These are phyloP conservation scores for Chaetomium cochliodes DNA, from an alignment of 495 filamentous ascomycete species.

Conservation along the genomic window DNA sequence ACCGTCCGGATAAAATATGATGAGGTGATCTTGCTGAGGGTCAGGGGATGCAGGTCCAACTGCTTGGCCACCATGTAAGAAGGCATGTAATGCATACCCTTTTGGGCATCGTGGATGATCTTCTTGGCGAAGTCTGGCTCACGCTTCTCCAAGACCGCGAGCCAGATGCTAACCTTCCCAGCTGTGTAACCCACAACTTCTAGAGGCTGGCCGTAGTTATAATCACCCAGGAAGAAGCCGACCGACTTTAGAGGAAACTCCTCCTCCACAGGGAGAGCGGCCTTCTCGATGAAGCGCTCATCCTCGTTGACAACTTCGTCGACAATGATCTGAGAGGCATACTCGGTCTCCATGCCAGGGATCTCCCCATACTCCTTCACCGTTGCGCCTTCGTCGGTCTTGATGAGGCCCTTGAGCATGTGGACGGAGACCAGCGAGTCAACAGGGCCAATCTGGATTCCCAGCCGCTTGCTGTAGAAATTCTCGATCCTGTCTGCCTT, in stretches of 20 bases:
- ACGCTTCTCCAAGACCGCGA: slow-evolving; percentile 63
- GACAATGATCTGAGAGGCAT: slow-evolving; percentile 85
- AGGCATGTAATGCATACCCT: slow-evolving; percentile 70
- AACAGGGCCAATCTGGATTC: slow-evolving; percentile 80
- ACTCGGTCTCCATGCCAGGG: slow-evolving; percentile 87
- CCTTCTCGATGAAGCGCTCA: slow-evolving; percentile 85
- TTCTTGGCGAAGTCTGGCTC: slow-evolving; percentile 79
- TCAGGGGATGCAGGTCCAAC: slow-evolving; percentile 77
- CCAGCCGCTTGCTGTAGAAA: slow-evolving; percentile 84
- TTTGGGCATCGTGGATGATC: slow-evolving; percentile 66
- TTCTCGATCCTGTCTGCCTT: slow-evolving; percentile 82
- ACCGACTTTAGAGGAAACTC: slow-evolving; percentile 81
- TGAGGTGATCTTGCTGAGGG: slow-evolving; percentile 92
- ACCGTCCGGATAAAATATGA: slow-evolving; percentile 81
- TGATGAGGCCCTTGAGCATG: slow-evolving; percentile 84
- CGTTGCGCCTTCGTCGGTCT: slow-evolving; percentile 86
- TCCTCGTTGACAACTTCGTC: slow-evolving; percentile 90
- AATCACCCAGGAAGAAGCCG: slow-evolving; percentile 96
- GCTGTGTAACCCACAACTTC: slow-evolving; percentile 73
- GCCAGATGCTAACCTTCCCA: slow-evolving; percentile 72
- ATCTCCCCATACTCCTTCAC: slow-evolving; percentile 91
- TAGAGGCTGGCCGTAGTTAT: slow-evolving; percentile 85
- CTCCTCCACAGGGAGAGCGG: slow-evolving; percentile 80
- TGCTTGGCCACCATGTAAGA: slow-evolving; percentile 82
- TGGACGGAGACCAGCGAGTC: slow-evolving; percentile 89